Base-by-base conservation (phyloP, 1,139 yeast species). In the Suhomyces kunorum region DNA sequence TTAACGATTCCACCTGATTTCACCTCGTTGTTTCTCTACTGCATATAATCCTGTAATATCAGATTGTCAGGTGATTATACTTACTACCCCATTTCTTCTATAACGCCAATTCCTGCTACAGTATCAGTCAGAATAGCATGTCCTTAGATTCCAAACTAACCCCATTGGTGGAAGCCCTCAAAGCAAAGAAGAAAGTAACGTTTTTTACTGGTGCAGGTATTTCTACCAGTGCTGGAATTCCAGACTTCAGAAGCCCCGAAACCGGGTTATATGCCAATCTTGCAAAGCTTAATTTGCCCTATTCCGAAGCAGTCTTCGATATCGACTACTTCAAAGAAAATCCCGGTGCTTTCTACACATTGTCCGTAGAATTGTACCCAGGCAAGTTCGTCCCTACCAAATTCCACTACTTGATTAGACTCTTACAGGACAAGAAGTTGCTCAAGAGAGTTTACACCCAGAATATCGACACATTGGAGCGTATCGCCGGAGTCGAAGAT, bases 271-370 rank as follows among this genome's bases (percentile, higher is more conserved):
- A 90, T 55, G 80, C 90, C 47, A 90, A 92, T 57, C 67, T 92
- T 41, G 78, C 86, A 31, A 74, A 80, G 47, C 67, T 90, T 28
- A 73, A 87, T 31, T 68, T 90, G 34, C 98, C 98, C 5, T 89
- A 79, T 56, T 94, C 98, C 0, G 98, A 90, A 59, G 97, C 97
- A 0, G 96, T 92, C 1, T 92, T 90, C 60, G 98, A 89, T 56
- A 83, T 90, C 24, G 89, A 82, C 23, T 92, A 80, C 61, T 87
- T 88, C 59, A 66, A 74, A 36, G 71, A 82, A 42, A 75, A 78
- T 38, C 98, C 98, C 0, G 72, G 78, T 48, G 94, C 97, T 0
- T 90, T 90, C 58, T 89, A 87, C 54, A 80, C 87, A 0, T 69
- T 90, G 40, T 95, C 96, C 0, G 78, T 78, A 13, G 97, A 88